Evolutionary conservation across 2,329 filamentous ascomycete species (phyloP), one percentile per base, ranked within the genome.

Genomic region (Hymenoscyphus linearis): DNA sequence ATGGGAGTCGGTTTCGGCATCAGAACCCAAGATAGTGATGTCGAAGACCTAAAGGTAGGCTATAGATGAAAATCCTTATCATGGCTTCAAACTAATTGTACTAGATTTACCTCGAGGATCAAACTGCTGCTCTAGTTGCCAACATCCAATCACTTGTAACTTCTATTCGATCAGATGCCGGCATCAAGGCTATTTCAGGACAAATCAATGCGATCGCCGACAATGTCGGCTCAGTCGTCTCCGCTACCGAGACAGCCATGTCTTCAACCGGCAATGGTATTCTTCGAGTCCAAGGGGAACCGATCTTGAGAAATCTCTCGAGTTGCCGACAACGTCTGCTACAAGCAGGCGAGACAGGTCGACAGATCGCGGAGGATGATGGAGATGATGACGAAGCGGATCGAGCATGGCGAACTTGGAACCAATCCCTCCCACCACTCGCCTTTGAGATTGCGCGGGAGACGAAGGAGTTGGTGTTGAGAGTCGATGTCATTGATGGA

Each of bases 381-480:
- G 78, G 79, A 47, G 77, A 83, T 54, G 79, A 79, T 50, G 79
- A 81, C 59, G 76, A 79, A 63, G 80, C 84, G 65, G 77, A 83
- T 52, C 77, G 80, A 63, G 76, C 78, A 54, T 86, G 84, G 84
- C 80, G 79, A 64, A 79, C 80, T 70, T 87, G 88, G 79, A 87
- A 83, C 59, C 86, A 88, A 73, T 86, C 84, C 31, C 77, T 96
- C 57, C 90, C 90, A 12, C 90, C 90, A 2, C 86, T 95, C 67
- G 90, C 90, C n/a, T 96, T 96, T 74, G 89, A 91, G 75, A 88
- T 93, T 71, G 91, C 89, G 6, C 82, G 89, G 62, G 89, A 92
- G 75, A 89, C 88, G 57, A 95, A 93, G 78, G 90, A 90, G 72
- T 77, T 91, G 62, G 82, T 85, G 12, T 74, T 79, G 26, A 73